Conservation (phyloP, 495 filamentous ascomycete species). For the Amphirosellinia nigrospora region DNA sequence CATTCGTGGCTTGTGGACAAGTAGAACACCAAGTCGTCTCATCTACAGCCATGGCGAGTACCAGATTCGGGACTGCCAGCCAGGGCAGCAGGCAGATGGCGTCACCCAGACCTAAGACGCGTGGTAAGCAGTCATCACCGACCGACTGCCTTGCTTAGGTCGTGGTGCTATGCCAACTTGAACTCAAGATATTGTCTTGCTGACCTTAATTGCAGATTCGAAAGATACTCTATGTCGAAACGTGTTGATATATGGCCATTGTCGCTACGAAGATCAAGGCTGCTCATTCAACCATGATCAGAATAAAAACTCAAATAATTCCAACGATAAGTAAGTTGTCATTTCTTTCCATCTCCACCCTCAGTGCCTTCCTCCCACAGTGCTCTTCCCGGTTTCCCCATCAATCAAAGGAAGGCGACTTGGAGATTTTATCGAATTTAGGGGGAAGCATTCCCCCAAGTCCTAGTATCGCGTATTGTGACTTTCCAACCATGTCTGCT, state of each 20-base stretch:
- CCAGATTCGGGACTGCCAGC: conserved; percentile 50
- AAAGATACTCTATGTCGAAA: conserved; percentile 94
- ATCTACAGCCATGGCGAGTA: conserved; percentile 48
- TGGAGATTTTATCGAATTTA: not conserved
- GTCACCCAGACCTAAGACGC: conserved; percentile 58
- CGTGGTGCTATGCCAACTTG: not conserved
- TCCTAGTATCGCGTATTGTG: not conserved
- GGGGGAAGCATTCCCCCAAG: not conserved
- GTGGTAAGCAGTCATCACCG: conserved; percentile 44
- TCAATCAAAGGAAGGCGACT: not conserved
- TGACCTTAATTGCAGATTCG: conserved; percentile 45
- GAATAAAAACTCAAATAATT: conserved; percentile 55
- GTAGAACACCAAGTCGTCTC: conserved; percentile 19
- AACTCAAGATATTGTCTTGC: not conserved
- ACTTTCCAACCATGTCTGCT: not conserved
- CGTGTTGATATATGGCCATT: conserved; percentile 91
- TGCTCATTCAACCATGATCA: conserved; percentile 92
- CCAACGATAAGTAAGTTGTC: conserved; percentile 65
- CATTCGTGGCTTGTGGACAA: conserved; percentile 31
- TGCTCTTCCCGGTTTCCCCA: conserved; percentile 13
- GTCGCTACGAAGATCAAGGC: conserved; percentile 88
- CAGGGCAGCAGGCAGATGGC: conserved; percentile 56
- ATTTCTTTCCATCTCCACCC: not conserved
- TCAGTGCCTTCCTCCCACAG: not conserved
- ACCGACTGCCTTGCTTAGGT: not conserved